Evolutionary conservation across 2,329 filamentous ascomycete genomes (phyloP).

Genomic region (Penicillium sp.): DNA sequence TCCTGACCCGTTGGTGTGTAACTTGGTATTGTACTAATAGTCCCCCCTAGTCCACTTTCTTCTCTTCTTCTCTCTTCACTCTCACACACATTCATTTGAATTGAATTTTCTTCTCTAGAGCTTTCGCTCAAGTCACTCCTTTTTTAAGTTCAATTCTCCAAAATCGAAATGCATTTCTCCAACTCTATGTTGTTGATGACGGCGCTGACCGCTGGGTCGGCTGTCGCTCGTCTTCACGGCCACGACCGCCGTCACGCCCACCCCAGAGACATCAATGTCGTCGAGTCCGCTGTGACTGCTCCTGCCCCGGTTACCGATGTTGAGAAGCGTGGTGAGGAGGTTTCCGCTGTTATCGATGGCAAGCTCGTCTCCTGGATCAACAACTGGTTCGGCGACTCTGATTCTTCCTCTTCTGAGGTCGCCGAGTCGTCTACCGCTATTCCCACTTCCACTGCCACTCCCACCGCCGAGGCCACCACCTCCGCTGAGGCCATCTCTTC

Average conservation of each 20-base stretch:
- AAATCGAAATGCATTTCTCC: conserved; percentile 43
- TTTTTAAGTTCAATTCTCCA: conserved; percentile 20
- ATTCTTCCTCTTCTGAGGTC: conserved; percentile 8
- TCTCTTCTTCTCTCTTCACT: conserved; percentile 8
- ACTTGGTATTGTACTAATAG: conserved; percentile 7
- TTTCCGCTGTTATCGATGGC: conserved; percentile 37
- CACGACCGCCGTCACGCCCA: conserved; percentile 42
- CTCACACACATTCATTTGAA: conserved; percentile 23
- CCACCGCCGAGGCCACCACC: conserved; percentile 18
- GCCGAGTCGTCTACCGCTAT: conserved; percentile 11
- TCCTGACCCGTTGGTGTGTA: conserved; percentile 9
- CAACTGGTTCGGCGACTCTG: conserved; percentile 32
- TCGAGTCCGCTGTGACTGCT: conserved; percentile 3
- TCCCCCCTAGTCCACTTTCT: conserved; percentile 10
- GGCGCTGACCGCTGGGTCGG: conserved; percentile 39
- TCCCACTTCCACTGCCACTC: conserved; percentile 17
- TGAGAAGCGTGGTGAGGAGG: conserved; percentile 36
- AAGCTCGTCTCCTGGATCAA: conserved; percentile 38
- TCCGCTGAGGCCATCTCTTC: conserved; percentile 3
- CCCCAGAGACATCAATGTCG: conserved; percentile 12
- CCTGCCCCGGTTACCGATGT: conserved; percentile 1
- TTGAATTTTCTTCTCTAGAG: conserved; percentile 16
- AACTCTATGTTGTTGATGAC: conserved; percentile 38
- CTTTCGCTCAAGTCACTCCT: conserved; percentile 24
- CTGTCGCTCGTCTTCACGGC: conserved; percentile 39